Conservation (phyloP, 345 rosid species). For the Brassica carinata region DNA sequence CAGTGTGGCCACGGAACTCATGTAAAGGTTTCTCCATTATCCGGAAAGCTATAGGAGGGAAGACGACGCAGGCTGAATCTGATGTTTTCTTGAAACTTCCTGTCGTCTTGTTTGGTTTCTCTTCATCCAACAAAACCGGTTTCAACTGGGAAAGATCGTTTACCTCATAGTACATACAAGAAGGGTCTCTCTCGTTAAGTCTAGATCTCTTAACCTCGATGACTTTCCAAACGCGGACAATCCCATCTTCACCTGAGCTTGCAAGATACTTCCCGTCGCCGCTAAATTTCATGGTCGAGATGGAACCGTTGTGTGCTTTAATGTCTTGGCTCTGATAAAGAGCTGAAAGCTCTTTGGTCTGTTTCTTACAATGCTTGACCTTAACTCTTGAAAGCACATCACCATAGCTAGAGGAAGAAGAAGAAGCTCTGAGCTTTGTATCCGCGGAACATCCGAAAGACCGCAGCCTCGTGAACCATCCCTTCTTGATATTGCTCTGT, state of each 20-base stretch:
- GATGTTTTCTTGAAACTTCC: conserved; percentile 65
- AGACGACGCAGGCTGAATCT: conserved; percentile 71
- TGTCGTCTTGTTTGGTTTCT: conserved; percentile 46
- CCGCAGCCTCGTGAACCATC: conserved; percentile 70
- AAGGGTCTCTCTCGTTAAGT: conserved; percentile 57
- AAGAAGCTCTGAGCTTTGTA: conserved; percentile 38
- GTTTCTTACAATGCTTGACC: conserved; percentile 64
- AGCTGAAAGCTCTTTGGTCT: conserved; percentile 73
- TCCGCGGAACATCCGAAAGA: conserved; percentile 59
- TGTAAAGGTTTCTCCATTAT: conserved; percentile 70
- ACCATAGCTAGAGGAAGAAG: conserved; percentile 24
- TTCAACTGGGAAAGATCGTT: conserved; percentile 68
- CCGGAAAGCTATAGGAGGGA: conserved; percentile 77
- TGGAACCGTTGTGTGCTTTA: conserved; percentile 71
- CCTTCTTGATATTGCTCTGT: conserved; percentile 46
- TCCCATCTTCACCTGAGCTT: conserved; percentile 74
- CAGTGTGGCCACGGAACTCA: conserved; percentile 67
- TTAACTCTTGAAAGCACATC: conserved; percentile 54
- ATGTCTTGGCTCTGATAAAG: conserved; percentile 71
- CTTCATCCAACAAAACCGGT: conserved; percentile 60
- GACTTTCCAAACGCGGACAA: conserved; percentile 74
- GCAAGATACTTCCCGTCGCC: conserved; percentile 79
- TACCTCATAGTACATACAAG: conserved; percentile 68
- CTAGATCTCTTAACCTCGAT: conserved; percentile 57
- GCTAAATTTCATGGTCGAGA: conserved; percentile 77